Percentiles rank a stretch among this genome's conserved stretches.
Evolutionary conservation across 192 early-diverging fungal genomes (phyloP).

Genomic region (Helicostylum pulchrum): DNA sequence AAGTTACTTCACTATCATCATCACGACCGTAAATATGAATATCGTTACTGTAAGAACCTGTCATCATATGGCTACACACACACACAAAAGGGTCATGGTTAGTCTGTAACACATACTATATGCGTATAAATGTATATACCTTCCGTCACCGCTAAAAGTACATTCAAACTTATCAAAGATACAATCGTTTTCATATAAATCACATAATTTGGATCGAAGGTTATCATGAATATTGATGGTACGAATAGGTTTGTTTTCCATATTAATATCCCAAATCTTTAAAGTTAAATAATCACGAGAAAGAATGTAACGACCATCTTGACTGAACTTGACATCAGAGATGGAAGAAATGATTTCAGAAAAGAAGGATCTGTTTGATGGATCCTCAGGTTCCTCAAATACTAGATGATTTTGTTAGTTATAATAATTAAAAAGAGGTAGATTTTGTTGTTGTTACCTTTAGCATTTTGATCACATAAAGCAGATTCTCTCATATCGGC

Average conservation of each 20-base stretch:
- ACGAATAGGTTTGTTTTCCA: conserved; percentile 90
- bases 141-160: conserved; percentile 92
- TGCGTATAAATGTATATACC: conserved; percentile 50
- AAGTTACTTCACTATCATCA: conserved; percentile 74
- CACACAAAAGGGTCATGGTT: neutral
- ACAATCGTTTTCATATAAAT: conserved; percentile 99
- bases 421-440: neutral
- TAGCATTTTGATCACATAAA: conserved; percentile 91
- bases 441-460: conserved; percentile 55
- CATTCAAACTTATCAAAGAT: conserved; percentile 99
- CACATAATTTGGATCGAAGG: conserved; percentile 92
- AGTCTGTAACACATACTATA: too few relatives aligned
- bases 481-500: conserved; percentile 95
- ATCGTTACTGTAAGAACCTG: conserved; percentile 99
- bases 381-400: conserved; percentile 95
- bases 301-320: conserved; percentile 95
- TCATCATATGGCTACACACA: conserved; percentile 68
- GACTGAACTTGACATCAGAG: conserved; percentile 94
- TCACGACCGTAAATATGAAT: conserved; percentile 93
- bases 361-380: conserved; percentile 95
- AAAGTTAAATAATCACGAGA: conserved; percentile 96
- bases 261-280: conserved; percentile 99
- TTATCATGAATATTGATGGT: conserved; percentile 97
- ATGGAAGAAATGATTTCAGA: conserved; percentile 99
- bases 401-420: conserved; percentile 42